Evolutionary conservation across 371 early-diverging fungal species (phyloP).

Genomic region (Syncephalastrum racemosum): DNA sequence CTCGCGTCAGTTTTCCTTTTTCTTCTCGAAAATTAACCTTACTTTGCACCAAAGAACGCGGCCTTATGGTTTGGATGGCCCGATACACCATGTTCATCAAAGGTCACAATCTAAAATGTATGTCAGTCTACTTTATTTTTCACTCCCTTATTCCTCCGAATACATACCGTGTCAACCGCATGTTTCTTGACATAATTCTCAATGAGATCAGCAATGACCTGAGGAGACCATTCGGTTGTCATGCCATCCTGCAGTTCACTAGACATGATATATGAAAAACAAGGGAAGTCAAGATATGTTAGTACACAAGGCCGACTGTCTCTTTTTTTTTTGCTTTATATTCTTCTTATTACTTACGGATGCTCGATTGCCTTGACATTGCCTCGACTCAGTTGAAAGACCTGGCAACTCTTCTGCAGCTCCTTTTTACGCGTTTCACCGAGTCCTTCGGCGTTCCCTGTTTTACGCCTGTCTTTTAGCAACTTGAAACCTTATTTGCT

Average conservation of each 20-base stretch:
- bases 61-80: constrained; percentile 95
- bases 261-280: neutral
- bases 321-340: constrained; percentile 8
- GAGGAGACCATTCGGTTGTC: constrained; percentile 68
- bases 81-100: constrained; percentile 92
- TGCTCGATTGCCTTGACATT: constrained; percentile 69
- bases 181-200: constrained; percentile 59
- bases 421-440: constrained; percentile 83
- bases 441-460: constrained; percentile 78
- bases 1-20: neutral
- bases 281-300: neutral
- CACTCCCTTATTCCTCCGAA: constrained; percentile 11
- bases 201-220: constrained; percentile 56
- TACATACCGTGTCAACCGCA: constrained; percentile 61
- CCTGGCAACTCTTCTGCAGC: constrained; percentile 63
- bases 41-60: constrained; percentile 76
- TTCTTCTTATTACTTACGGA: constrained; percentile 47
- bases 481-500: neutral
- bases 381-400: constrained; percentile 62
- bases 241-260: constrained; percentile 80
- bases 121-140: constrained; percentile 7
- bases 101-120: constrained; percentile 80
- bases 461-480: neutral
- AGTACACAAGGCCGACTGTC: constrained; percentile 3
- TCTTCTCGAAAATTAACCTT: constrained; percentile 16